A percentile compares a stretch with the other conserved stretches of the same genome.
Evolutionary conservation across 257 asterid genomes (phyloP).

Genomic region (Solanum chilense): DNA sequence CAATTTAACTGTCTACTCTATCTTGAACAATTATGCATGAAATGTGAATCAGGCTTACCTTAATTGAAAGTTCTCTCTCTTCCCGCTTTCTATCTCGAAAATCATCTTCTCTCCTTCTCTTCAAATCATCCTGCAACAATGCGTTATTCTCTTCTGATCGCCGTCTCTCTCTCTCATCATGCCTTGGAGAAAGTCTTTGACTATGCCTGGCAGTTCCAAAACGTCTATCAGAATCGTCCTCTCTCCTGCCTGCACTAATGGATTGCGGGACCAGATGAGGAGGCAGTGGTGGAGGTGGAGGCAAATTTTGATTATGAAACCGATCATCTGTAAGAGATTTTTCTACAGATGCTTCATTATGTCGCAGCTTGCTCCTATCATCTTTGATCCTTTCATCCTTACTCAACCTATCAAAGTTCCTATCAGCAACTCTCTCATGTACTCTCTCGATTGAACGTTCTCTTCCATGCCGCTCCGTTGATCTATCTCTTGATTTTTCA

Average conservation of each 20-base stretch:
- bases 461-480: constrained; percentile 75
- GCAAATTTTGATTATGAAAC: constrained; percentile 69
- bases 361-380: constrained; percentile 58
- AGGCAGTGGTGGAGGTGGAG: constrained; percentile 98
- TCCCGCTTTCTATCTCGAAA: constrained; percentile 90
- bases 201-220: constrained; percentile 67
- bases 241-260: constrained; percentile 59
- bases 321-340: constrained; percentile 71
- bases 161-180: constrained; percentile 85
- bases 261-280: constrained; percentile 89
- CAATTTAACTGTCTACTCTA: background rate
- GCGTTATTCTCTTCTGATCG: constrained; percentile 82
- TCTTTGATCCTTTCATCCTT: constrained; percentile 82
- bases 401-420: constrained; percentile 60
- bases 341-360: constrained; percentile 47
- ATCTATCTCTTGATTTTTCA: constrained; percentile 77
- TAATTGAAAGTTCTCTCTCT: constrained; percentile 58
- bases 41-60: constrained; percentile 34
- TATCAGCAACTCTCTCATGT: constrained; percentile 65
- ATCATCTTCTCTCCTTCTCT: constrained; percentile 93
- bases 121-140: constrained; percentile 63
- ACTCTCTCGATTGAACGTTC: constrained; percentile 88
- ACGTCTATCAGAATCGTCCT: constrained; percentile 87
- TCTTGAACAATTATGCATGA: background rate
- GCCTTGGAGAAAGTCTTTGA: constrained; percentile 89